Evolutionary conservation across 805 yeast species (phyloP), one percentile per base, ranked within the genome.

Genomic region (Schwanniomyces occidentalis): DNA sequence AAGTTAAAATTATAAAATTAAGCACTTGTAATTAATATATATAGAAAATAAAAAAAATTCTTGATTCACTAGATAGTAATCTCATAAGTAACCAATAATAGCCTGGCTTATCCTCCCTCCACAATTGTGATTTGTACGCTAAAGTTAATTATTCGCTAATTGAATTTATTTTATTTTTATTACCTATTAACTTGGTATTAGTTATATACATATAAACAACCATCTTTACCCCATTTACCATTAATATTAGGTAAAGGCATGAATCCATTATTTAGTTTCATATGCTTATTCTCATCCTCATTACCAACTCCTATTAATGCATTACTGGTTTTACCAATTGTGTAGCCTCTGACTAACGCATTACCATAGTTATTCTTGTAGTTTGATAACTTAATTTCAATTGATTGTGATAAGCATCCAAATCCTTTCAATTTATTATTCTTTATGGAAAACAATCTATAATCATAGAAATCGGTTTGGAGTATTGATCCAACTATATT

Each of bases 211-310:
- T 83, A 84, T 39, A 84, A 69, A 51, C 90, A 82, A 2, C 90
- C 90, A 55, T 84, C 91, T 18, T 56, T 63, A 9, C 88, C 90
- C 71, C 82, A 81, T 23, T 66, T 64, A 0, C 87, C 89, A 22
- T 44, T 49, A 0, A 80, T 61, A 5, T 73, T 73, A 3, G 74
- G 63, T 15, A 65, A 40, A 8, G 63, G 57, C 59, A 69, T 61
- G 58, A 71, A 80, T 4, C 56, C 74, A 20, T 64, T 65, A 15
- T 45, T 45, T 28, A 42, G 34, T 19, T 32, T 35, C 21, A 34
- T 38, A 19, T 18, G 30, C 14, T 29, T 37, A 9, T 23, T 25
- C n/a, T 24, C 32, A 10, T 42, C 45, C 10, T 30, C 38, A 14
- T 15, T 36, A 16, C 46, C 50, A 27, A 38, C 38, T 8, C 47